Base-by-base conservation (phyloP, 805 yeast genomes). In the Suhomyces canberraensis region DNA sequence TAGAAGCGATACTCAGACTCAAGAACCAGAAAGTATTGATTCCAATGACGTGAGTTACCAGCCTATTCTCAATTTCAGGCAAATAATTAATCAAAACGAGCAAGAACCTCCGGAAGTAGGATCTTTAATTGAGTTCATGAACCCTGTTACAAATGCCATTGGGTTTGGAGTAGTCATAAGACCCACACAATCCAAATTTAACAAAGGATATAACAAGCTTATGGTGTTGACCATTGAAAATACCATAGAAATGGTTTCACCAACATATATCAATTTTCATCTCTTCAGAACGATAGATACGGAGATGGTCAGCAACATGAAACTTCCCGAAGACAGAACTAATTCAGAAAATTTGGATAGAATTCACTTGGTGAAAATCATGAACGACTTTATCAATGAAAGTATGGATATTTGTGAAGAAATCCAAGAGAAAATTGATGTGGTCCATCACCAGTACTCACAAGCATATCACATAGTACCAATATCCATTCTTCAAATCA, bases 151-250 rank as follows among this genome's bases (percentile, higher is more conserved):
- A 7, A 45, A 39, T 11, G 26, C 31, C 1, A 35, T 52, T 4
- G 37, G 36, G 3, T 48, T 64, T 35, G 78, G 76, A 2, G 45
- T 70, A 2, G 73, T 73, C 3, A 32, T 68, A 4, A 37, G 57
- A 29, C 56, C 42, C 14, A 48, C 66, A 0, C 35, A 39, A 28
- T 56, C 71, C 3, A 54, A 45, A 18, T 69, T 71, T 43, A 56
- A 61, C 38, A 61, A 51, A 26, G 47, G 46, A 35, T 56, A 55
- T 32, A 64, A 63, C 37, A 58, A 60, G 31, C 35, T 62, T 25
- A 25, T 50, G 14, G 60, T 70, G 4, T 51, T 67, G 30, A 60
- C 67, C 15, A 30, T 51, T 8, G 50, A 58, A 4, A 70, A 71
- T 39, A 56, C 58, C 15, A 30, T 61, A 3, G 39, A 43, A 1